Evolutionary conservation across 257 asterid species (phyloP).

Genomic region (Cinchona pubescens): DNA sequence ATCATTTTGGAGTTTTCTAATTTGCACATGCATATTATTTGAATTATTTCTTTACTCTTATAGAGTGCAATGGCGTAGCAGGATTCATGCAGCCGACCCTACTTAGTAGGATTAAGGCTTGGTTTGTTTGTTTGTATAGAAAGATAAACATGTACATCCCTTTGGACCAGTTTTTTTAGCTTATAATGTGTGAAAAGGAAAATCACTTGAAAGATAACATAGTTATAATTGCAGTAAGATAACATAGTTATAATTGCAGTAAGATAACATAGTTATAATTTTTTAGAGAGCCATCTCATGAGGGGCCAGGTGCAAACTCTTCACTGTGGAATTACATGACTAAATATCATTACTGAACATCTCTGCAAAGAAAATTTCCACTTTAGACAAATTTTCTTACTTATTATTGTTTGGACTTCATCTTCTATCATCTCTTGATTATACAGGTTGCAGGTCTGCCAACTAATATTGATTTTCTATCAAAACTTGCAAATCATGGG

Average conservation of each 20-base stretch:
- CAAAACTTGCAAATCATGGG: slow-evolving; percentile 67
- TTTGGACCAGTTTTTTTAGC: neutral
- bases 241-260: neutral
- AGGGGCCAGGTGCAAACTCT: neutral
- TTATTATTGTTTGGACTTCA: neutral
- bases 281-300: neutral
- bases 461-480: slow-evolving; percentile 86
- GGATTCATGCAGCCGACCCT: no score
- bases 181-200: neutral
- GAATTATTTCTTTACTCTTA: no score
- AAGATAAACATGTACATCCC: neutral
- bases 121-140: no score
- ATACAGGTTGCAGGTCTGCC: slow-evolving; percentile 96
- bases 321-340: neutral
- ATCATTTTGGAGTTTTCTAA: neutral
- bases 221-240: neutral
- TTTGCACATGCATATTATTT: neutral
- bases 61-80: no score
- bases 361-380: neutral
- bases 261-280: neutral
- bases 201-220: neutral
- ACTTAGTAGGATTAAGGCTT: no score
- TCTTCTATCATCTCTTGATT: neutral
- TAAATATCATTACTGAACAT: neutral
- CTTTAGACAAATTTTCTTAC: neutral